A percentile compares a stretch with the other conserved stretches of the same genome.
Evolutionary conservation across 768 basidiomycete species (phyloP).

Genomic region (Saitozyma podzolica): DNA sequence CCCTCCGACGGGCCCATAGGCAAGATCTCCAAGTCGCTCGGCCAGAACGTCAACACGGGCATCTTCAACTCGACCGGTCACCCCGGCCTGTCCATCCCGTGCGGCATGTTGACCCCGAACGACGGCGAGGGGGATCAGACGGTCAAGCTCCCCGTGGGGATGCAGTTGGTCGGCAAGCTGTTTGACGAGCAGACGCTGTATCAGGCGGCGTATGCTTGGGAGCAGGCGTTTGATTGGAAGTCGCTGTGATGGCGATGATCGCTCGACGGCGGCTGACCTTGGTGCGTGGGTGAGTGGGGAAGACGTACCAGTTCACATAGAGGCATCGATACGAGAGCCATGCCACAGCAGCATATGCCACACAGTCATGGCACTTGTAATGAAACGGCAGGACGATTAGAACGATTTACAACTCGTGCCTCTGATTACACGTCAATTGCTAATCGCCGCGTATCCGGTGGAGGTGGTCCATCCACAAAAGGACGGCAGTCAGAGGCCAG

Average conservation of each 20-base stretch:
- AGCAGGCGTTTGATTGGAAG: slow-evolving; percentile 26
- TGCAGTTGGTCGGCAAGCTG: slow-evolving; percentile 55
- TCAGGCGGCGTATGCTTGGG: slow-evolving; percentile 37
- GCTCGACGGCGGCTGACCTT: too few species aligned
- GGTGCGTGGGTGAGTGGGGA: too few species aligned
- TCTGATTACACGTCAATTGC: too few species aligned
- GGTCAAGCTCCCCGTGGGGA: slow-evolving; percentile 54
- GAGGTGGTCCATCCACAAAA: too few species aligned
- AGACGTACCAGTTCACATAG: too few species aligned
- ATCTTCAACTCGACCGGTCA: slow-evolving; percentile 45
- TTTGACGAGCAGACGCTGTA: slow-evolving; percentile 42
- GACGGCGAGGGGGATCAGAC: slow-evolving; percentile 34
- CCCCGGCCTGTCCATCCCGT: slow-evolving; percentile 55
- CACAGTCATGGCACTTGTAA: too few species aligned
- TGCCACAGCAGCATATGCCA: too few species aligned
- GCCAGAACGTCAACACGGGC: background rate
- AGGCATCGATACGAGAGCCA: too few species aligned
- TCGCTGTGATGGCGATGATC: background rate
- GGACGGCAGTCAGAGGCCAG: too few species aligned
- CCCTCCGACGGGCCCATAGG: background rate
- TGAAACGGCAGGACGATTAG: too few species aligned
- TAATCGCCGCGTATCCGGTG: too few species aligned
- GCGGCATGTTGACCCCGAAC: slow-evolving; percentile 53
- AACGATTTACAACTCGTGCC: too few species aligned
- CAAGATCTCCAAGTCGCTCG: background rate